Evolutionary conservation across 2,329 filamentous ascomycete genomes (phyloP).

Genomic region (Xylaria sp.): DNA sequence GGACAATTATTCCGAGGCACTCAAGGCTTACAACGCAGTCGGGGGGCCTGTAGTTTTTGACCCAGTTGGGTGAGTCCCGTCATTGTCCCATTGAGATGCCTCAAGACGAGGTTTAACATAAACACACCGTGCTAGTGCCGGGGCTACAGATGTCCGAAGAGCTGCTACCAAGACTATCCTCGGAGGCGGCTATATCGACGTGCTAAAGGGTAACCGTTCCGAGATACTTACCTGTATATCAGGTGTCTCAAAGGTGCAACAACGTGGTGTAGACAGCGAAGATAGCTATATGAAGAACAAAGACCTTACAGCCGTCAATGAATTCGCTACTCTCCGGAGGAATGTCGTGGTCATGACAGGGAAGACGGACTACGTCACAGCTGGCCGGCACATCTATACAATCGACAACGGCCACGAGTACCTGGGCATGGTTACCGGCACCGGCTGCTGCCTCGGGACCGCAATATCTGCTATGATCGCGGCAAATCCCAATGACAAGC

Average conservation of each 20-base stretch:
- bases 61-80: conserved; percentile 75
- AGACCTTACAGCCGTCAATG: conserved; percentile 72
- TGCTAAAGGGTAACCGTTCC: conserved; percentile 94
- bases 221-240: conserved; percentile 82
- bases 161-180: conserved; percentile 77
- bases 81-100: neutral
- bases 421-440: conserved; percentile 78
- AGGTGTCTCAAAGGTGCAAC: conserved; percentile 57
- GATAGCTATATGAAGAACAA: conserved; percentile 58
- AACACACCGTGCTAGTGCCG: conserved; percentile 62
- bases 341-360: conserved; percentile 87
- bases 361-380: conserved; percentile 77
- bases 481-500: conserved; percentile 67
- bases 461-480: conserved; percentile 80
- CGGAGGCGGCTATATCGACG: conserved; percentile 77
- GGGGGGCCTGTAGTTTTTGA: conserved; percentile 84
- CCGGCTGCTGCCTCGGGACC: conserved; percentile 87
- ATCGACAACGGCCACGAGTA: conserved; percentile 81
- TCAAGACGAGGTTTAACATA: conserved; percentile 12
- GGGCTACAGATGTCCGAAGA: conserved; percentile 79
- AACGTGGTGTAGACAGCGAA: conserved; percentile 86
- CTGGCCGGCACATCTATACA: conserved; percentile 73
- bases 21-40: conserved; percentile 82
- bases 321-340: conserved; percentile 73
- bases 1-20: conserved; percentile 75